Evolutionary conservation across 192 early-diverging fungal species (phyloP), one percentile per base, ranked within the genome.

Genomic region (Backusella luteola): DNA sequence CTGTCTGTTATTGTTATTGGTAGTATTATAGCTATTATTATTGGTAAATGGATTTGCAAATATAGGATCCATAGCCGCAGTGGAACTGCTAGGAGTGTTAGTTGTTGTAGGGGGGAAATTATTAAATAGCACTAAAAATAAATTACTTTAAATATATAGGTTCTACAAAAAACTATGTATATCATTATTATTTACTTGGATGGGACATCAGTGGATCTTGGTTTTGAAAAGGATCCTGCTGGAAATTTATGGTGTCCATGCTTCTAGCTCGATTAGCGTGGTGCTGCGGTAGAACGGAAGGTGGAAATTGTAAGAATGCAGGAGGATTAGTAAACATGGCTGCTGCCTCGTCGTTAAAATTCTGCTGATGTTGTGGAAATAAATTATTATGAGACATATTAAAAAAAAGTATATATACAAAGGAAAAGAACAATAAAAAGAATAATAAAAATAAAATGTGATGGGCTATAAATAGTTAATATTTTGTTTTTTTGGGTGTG

Each of bases 121-220:
- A 63, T 8, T 63, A 29, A 69, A 38, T 14, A 69, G n/a, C 19
- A 69, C 38, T 41, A 69, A 38, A 69, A 35, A 69, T 38, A 21
- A 69, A 69, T 21, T 29, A n/a, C 14, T 12, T 29, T 71, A 44
- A 44, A 71, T 3, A 46, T 5, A 23, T 26, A 5, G 9, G 38
- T 39, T 19, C 23, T 70, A 44, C 12, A 41, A 34, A 41, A 70
- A 39, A 39, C 8, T 1, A 39, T 39, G 26, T 23, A 70, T n/a
- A 70, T n/a, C 21, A 17, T 42, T 70, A 69, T 26, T 63, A 63
- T 23, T 71, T 71, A 49, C 70, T 46, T 71, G 29, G 67, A 35
- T 68, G 70, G 26, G 39, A 32, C 29, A 71, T 71, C 41, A 46
- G 23, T 21, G 42, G 68, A 36, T 71, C 23, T 46, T 71, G 70